A percentile compares a stretch with the other conserved stretches of the same genome.
phyloP scores from a whole-genome alignment of 352 stramenopile species.

The Globisporangium canariense region DNA sequence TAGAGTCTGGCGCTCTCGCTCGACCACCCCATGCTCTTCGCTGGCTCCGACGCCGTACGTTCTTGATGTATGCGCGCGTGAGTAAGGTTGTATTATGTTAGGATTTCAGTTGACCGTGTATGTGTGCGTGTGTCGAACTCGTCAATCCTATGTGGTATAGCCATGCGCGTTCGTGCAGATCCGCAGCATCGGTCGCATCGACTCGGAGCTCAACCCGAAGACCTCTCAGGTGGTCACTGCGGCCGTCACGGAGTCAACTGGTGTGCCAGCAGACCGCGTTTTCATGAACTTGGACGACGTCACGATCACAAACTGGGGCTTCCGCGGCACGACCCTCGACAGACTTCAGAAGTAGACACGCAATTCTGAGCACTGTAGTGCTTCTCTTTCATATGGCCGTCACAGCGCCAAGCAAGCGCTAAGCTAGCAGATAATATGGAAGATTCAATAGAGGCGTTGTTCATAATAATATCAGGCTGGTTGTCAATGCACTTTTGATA shows the following conservation, averaged over 20 bases:
- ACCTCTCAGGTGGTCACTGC: conserved; percentile 18
- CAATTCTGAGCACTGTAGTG: too few relatives aligned
- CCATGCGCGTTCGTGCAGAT: conserved; percentile 26
- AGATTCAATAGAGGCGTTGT: too few relatives aligned
- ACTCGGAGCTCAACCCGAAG: conserved; percentile 27
- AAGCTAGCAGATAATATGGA: too few relatives aligned
- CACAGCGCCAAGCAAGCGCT: too few relatives aligned
- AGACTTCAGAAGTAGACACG: not conserved
- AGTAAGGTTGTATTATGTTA: too few relatives aligned
- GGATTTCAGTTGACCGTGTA: too few relatives aligned
- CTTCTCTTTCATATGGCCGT: too few relatives aligned
- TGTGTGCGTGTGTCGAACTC: not conserved
- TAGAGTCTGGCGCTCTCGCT: conserved; percentile 23
- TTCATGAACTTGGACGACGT: conserved; percentile 44
- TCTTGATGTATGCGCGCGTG: not conserved
- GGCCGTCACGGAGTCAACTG: conserved; percentile 16
- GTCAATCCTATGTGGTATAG: conserved; percentile 4
- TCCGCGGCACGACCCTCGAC: conserved; percentile 12
- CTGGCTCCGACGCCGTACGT: conserved; percentile 20
- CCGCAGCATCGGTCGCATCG: conserved; percentile 26
- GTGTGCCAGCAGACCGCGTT: conserved; percentile 26
- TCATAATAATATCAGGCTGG: too few relatives aligned
- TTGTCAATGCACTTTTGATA: too few relatives aligned
- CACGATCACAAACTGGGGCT: conserved; percentile 28
- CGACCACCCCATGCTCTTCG: conserved; percentile 23